A percentile compares a stretch with the other conserved stretches of the same genome.
Conservation (phyloP, 176 grass and related monocot species). For the Eragrostis curvula region DNA sequence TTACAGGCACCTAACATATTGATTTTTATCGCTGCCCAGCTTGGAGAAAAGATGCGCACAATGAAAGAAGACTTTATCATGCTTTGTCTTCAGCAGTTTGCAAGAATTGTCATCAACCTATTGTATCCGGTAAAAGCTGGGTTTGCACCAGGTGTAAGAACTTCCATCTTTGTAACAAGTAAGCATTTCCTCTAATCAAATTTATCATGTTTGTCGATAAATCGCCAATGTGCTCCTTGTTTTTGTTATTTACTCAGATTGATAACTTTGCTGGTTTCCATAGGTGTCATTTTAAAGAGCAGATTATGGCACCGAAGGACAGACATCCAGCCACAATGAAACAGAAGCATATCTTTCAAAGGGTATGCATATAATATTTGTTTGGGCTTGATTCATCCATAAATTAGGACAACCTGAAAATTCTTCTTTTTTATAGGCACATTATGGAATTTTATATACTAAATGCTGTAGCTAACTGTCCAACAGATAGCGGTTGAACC, state of each 20-base stretch:
- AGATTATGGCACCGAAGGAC: conserved; percentile 66
- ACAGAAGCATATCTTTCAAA: conserved; percentile 73
- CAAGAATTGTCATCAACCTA: conserved; percentile 77
- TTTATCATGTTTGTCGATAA: conserved; percentile 20
- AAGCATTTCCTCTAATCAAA: conserved; percentile 45
- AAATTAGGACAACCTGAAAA: conserved; percentile 1
- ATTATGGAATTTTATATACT: conserved; percentile 40
- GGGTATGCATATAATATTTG: conserved; percentile 43
- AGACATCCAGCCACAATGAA: conserved; percentile 73
- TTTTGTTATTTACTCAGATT: not conserved
- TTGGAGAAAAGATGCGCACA: conserved; percentile 81
- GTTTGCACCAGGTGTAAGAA: conserved; percentile 82
- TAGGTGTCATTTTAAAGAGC: conserved; percentile 71
- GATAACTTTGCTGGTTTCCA: conserved; percentile 29
- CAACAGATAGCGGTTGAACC: conserved; percentile 60
- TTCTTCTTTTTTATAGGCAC: conserved; percentile 23
- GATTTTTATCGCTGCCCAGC: conserved; percentile 53
- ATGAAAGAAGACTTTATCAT: conserved; percentile 97
- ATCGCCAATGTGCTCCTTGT: conserved; percentile 13
- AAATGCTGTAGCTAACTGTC: conserved; percentile 29
- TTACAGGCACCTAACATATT: not conserved
- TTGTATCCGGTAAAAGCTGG: conserved; percentile 76
- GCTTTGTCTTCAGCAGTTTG: conserved; percentile 87
- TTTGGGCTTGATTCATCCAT: not conserved
- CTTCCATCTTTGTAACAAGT: conserved; percentile 87